Evolutionary conservation across 495 filamentous ascomycete species (phyloP).

Genomic region (Aspergillus haitiensis): DNA sequence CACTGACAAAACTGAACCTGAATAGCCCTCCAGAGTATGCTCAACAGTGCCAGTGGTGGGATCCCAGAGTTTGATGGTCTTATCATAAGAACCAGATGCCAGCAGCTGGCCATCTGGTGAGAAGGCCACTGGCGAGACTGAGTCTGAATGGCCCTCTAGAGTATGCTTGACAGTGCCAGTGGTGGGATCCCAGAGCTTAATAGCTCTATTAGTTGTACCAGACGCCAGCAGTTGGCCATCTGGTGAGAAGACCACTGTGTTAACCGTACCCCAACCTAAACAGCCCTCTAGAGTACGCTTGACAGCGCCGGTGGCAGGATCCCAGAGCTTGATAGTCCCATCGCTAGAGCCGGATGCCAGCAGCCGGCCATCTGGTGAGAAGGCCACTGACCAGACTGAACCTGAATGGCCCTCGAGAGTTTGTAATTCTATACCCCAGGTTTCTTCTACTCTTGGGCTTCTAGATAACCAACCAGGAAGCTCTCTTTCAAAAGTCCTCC

Average conservation of each 20-base stretch:
- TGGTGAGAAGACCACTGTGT: too few relatives aligned
- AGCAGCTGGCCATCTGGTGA: constrained; percentile 15
- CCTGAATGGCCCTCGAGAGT: not conserved
- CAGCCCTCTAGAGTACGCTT: not conserved
- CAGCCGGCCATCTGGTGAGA: too few relatives aligned
- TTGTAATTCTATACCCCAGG: not conserved
- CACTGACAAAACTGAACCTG: too few relatives aligned
- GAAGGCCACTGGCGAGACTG: constrained; percentile 16
- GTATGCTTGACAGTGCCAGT: not conserved
- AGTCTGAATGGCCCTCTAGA: not conserved
- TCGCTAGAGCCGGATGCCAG: too few relatives aligned
- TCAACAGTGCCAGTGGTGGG: too few relatives aligned
- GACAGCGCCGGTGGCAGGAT: not conserved
- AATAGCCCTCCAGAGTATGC: too few relatives aligned
- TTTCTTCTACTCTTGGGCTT: not conserved
- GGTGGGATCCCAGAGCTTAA: not conserved
- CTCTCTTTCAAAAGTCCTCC: constrained; percentile 7
- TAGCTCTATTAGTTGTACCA: too few relatives aligned
- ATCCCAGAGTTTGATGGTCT: too few relatives aligned
- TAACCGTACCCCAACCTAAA: not conserved
- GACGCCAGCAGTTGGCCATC: too few relatives aligned
- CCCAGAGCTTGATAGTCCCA: not conserved
- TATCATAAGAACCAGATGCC: not conserved
- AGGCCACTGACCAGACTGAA: too few relatives aligned
- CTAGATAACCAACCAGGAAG: not conserved